Base-by-base conservation (phyloP, 208 protist genomes). In the Dictyostelium gargantuum region DNA sequence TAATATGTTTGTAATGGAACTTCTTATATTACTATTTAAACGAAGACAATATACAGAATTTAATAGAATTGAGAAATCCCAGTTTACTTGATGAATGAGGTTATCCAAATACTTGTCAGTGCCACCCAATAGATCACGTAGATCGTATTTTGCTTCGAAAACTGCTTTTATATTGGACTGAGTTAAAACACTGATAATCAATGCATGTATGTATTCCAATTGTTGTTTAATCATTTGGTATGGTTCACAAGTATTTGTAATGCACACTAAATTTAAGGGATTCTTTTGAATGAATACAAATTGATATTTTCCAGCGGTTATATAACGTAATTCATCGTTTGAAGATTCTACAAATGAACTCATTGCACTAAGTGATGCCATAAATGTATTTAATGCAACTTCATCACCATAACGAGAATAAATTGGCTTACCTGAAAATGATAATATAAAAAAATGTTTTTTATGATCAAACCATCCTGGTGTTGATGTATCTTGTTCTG, bases 371-470 rank as follows among this genome's bases (percentile, higher is more conserved):
- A 97, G 70, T 35, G 95, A 92, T 19, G 92, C 94, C 89, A 97
- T 96, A 35, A 97, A 95, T 44, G 95, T 82, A 54, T 80, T 91
- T 4, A 97, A 82, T 61, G 91, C 74, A 17, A 95, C 80, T 61
- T 97, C 95, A 32, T 96, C 92, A 42, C 95, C 95, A 26, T 85
- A 95, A 38, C 93, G 35, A 9, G 91, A 89, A 63, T 96, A 97
- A 13, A 97, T 96, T 1, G 95, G 95, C 63, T 97, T 97, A 29
- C 95, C 95, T 6, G 95, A 81, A 1, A 86, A 81, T 54, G 77
- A 93, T 15, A 97, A 80, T 40, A 96, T 94, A 58, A 97, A 96
- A n/a, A 97, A 38, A 81, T 97, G 95, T 32, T 97, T 96, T 40
- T 93, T 89, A 66, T 95, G 92, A 6, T 85, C 9, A 40, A 93